Conservation (phyloP, 2,329 filamentous ascomycete species). For the Corniculantispora saksenae region DNA sequence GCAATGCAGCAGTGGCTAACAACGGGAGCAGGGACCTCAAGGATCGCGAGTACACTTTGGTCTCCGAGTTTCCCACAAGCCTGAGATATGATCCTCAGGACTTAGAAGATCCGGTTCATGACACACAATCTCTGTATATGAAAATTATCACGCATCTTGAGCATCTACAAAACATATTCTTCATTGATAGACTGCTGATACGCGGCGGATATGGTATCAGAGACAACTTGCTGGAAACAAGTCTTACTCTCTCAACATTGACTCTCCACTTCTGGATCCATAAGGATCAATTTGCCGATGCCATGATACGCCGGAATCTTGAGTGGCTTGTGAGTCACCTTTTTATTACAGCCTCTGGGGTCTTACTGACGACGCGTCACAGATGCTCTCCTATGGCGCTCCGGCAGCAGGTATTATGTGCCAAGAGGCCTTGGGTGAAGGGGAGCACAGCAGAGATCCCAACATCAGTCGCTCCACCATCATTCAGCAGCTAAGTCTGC, state of each 20-base stretch:
- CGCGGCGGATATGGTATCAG: constrained; percentile 42
- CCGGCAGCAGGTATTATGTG: constrained; percentile 52
- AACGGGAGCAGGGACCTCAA: constrained; percentile 36
- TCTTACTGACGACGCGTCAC: constrained; percentile 23
- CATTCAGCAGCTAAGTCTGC: constrained; percentile 52
- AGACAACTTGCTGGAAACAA: constrained; percentile 44
- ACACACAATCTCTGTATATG: constrained; percentile 39
- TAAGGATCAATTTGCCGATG: constrained; percentile 43
- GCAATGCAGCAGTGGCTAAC: neutral
- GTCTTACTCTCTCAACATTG: constrained; percentile 49
- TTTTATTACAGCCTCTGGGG: neutral
- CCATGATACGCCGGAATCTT: constrained; percentile 41
- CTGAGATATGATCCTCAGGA: constrained; percentile 42
- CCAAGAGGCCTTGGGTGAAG: constrained; percentile 48
- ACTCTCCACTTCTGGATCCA: constrained; percentile 52
- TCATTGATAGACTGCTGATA: constrained; percentile 57
- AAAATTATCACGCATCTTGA: constrained; percentile 50
- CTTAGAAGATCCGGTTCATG: constrained; percentile 34
- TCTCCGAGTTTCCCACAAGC: constrained; percentile 38
- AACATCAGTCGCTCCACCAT: constrained; percentile 48
- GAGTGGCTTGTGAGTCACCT: constrained; percentile 49
- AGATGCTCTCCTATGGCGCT: constrained; percentile 51
- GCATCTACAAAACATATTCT: constrained; percentile 58
- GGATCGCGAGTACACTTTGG: constrained; percentile 32
- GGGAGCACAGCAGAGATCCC: constrained; percentile 34